phyloP scores from a whole-genome alignment of 2,329 filamentous ascomycete genomes.

The Aspergillus puulaauensis region DNA sequence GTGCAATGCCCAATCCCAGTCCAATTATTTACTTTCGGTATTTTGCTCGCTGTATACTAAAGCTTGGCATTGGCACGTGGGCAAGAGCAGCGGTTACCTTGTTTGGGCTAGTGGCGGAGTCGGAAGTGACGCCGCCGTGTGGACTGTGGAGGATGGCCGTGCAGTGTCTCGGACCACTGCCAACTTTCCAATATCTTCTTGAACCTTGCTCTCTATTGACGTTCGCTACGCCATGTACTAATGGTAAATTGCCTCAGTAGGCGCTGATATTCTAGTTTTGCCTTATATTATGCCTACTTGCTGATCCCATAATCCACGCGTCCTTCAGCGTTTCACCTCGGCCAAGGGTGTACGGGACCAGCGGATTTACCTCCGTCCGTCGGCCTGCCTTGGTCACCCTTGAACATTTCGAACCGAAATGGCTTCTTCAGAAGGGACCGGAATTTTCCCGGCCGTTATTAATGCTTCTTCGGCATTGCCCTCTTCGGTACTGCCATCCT shows the following conservation, averaged over 20 bases:
- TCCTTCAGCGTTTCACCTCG: background rate
- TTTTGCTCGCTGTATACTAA: background rate
- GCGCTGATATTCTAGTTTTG: background rate
- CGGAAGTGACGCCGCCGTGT: slow-evolving; percentile 1
- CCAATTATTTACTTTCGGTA: background rate
- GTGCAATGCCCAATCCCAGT: no score
- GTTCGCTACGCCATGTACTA: slow-evolving; percentile 3
- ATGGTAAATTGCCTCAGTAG: background rate
- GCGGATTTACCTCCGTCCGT: background rate
- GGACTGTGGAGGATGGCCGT: background rate
- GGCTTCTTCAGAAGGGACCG: slow-evolving; percentile 23
- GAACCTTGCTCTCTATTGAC: background rate
- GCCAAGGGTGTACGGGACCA: background rate
- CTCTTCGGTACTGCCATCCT: slow-evolving; percentile 9
- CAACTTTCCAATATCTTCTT: background rate
- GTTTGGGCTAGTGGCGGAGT: slow-evolving; percentile 10
- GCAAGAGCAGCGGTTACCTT: background rate
- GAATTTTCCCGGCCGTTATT: slow-evolving; percentile 21
- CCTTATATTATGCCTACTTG: slow-evolving; percentile 3
- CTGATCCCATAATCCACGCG: slow-evolving; percentile 3
- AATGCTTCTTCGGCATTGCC: slow-evolving; percentile 6
- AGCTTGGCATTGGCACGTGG: slow-evolving; percentile 6
- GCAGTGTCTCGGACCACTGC: background rate
- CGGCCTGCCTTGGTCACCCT: background rate
- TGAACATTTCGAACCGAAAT: slow-evolving; percentile 14